Conservation (phyloP, 441 rosid genomes). For the Capsella rubella region DNA sequence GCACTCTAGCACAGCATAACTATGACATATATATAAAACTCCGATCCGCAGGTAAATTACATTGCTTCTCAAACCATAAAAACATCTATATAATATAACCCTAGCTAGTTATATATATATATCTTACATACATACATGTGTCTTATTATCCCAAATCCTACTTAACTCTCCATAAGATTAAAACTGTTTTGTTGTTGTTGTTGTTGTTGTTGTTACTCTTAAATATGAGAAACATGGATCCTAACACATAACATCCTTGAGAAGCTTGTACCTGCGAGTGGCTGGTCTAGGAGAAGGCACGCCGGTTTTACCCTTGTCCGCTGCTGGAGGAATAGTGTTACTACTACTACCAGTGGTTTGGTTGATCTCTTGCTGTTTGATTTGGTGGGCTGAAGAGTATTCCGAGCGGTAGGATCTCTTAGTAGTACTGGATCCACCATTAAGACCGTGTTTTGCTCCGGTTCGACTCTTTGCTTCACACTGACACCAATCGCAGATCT, state of each 20-base stretch:
- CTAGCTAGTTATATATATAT: constrained; percentile 29
- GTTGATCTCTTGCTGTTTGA: constrained; percentile 54
- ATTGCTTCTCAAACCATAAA: constrained; percentile 39
- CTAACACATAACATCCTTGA: constrained; percentile 94
- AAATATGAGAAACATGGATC: neutral
- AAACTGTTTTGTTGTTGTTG: neutral
- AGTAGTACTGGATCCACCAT: constrained; percentile 51
- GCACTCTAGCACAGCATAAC: constrained; percentile 27
- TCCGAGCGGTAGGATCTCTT: constrained; percentile 72
- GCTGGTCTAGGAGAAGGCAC: constrained; percentile 78
- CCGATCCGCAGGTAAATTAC: constrained; percentile 34
- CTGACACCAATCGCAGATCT: constrained; percentile 89
- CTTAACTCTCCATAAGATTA: neutral
- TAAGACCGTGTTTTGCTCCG: constrained; percentile 50
- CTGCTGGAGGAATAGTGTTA: constrained; percentile 23
- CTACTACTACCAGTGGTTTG: constrained; percentile 40
- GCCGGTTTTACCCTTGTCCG: constrained; percentile 63
- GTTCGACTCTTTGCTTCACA: constrained; percentile 58
- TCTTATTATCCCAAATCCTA: constrained; percentile 37
- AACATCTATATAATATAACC: constrained; percentile 26
- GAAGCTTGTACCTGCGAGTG: constrained; percentile 98
- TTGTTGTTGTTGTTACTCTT: constrained; percentile 1
- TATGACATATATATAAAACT: constrained; percentile 16
- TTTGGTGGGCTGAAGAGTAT: constrained; percentile 60
- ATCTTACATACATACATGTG: constrained; percentile 39